A percentile compares a stretch with the other conserved stretches of the same genome.
These are phyloP conservation scores for Senna siamea DNA, from an alignment of 306 rosid genomes.

Conservation along the genomic window DNA sequence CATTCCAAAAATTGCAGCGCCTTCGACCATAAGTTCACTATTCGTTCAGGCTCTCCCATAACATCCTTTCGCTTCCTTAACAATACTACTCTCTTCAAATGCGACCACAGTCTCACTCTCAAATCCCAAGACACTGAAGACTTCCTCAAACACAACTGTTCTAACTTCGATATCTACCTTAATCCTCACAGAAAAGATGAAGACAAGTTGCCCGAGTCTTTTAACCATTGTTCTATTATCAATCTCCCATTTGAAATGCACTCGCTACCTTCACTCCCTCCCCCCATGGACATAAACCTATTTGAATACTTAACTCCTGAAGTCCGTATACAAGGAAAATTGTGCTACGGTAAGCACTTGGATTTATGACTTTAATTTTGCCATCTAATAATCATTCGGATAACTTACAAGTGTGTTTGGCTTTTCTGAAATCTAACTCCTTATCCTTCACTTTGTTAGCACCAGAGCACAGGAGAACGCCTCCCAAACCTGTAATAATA, in stretches of 20 bases:
- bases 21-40: neutral
- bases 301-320: neutral
- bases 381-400: neutral
- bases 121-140: fast-evolving
- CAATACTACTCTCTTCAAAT: neutral
- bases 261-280: neutral
- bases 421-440: neutral
- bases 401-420: neutral
- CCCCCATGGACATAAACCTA: neutral
- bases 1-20: neutral
- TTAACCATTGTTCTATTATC: neutral
- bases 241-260: neutral
- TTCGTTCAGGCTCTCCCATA: neutral
- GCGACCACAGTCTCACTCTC: neutral
- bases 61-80: neutral
- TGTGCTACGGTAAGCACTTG: neutral
- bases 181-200: neutral
- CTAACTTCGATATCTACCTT: slow-evolving; percentile 1
- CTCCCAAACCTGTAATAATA: neutral
- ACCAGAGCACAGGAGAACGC: neutral
- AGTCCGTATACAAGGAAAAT: neutral
- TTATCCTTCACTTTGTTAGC: neutral
- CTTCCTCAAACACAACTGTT: neutral
- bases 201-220: neutral
- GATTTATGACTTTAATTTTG: neutral